phyloP scores from a whole-genome alignment of 148 eudicot species.

The Mesembryanthemum crystallinum region DNA sequence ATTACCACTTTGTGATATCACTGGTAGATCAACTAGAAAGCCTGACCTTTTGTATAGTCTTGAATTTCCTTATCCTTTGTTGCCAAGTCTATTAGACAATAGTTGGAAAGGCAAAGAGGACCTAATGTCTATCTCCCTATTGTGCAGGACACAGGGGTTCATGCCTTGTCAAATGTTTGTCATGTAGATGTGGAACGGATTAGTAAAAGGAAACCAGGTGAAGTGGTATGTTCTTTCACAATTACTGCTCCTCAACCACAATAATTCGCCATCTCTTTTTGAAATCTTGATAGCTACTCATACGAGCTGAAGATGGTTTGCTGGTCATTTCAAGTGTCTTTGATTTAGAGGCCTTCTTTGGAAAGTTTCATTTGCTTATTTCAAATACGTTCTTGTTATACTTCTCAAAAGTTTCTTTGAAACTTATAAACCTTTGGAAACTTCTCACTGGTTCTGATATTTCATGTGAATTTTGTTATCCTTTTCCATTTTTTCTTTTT shows the following conservation, averaged over 20 bases:
- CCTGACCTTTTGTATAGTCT: background rate
- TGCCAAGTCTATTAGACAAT: background rate
- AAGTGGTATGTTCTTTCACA: conserved; percentile 51
- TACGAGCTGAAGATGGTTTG: no score
- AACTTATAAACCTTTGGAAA: no score
- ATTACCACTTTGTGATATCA: no score
- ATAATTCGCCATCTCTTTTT: background rate
- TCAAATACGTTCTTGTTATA: no score
- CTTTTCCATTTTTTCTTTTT: background rate
- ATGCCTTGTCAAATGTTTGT: conserved; percentile 94
- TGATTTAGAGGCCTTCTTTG: background rate
- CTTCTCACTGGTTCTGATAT: no score
- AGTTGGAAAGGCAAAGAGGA: background rate
- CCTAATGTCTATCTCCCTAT: background rate
- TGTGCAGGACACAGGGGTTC: conserved; percentile 94
- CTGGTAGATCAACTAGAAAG: background rate
- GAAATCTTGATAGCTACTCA: background rate
- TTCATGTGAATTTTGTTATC: background rate
- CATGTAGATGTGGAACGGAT: conserved; percentile 93
- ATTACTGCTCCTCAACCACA: background rate
- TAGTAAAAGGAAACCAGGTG: conserved; percentile 97
- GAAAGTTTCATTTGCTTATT: background rate
- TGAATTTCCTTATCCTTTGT: background rate
- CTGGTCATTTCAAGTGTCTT: no score
- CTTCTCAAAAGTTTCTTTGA: no score